These are phyloP conservation scores for Drechslerella dactyloides DNA, from an alignment of 2,329 filamentous ascomycete species.

Conservation along the genomic window DNA sequence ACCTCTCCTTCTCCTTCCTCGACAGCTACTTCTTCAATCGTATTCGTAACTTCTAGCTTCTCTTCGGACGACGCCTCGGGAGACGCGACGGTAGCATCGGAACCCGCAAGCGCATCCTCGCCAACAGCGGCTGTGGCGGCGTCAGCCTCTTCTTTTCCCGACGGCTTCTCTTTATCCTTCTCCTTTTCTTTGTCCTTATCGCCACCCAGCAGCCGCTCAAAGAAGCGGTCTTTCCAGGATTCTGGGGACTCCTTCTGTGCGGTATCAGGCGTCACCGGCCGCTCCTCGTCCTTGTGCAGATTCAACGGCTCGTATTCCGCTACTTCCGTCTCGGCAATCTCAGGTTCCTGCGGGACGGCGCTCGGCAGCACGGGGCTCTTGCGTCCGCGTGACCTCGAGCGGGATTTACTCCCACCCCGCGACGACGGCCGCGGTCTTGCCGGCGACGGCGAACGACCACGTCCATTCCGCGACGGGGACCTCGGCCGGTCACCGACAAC, in stretches of 20 bases:
- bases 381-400: slow-evolving; percentile 27
- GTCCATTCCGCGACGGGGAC: slow-evolving; percentile 26
- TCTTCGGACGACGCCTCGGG: too few relatives aligned
- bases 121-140: not conserved
- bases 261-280: not conserved
- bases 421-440: slow-evolving; percentile 19
- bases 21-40: not conserved
- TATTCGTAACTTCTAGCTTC: too few relatives aligned
- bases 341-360: slow-evolving; percentile 9
- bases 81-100: too few relatives aligned
- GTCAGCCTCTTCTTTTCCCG: slow-evolving; percentile 5
- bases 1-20: not conserved
- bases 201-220: slow-evolving; percentile 16
- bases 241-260: not conserved
- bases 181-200: slow-evolving; percentile 3
- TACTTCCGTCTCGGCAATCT: slow-evolving; percentile 13
- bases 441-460: slow-evolving; percentile 25
- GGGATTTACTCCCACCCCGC: slow-evolving; percentile 12
- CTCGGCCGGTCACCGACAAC: not conserved
- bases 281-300: slow-evolving; percentile 11
- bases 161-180: not conserved
- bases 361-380: slow-evolving; percentile 14
- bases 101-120: not conserved
- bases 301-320: slow-evolving; percentile 11
- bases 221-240: slow-evolving; percentile 9